These are phyloP conservation scores for Anisogramma anomala DNA, from an alignment of 2,329 filamentous ascomycete species.

Conservation along the genomic window DNA sequence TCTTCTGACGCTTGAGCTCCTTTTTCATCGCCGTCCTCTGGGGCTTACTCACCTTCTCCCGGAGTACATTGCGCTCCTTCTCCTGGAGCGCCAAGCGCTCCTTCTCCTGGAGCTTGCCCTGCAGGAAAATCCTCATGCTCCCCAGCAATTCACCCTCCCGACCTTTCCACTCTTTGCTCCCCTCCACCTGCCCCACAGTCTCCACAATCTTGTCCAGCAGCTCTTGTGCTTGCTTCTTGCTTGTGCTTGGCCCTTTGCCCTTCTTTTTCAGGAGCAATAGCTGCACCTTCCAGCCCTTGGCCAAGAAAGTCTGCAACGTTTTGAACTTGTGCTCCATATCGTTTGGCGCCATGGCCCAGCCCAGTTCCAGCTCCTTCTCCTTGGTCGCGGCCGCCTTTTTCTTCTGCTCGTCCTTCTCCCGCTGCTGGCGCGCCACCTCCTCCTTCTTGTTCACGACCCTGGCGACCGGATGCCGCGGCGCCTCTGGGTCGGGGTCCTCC, in stretches of 20 bases:
- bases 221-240: conserved; percentile 45
- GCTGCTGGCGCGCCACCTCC: conserved; percentile 30
- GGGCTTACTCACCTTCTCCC: no score
- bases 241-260: conserved; percentile 49
- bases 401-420: conserved; percentile 32
- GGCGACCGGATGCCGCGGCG: conserved; percentile 47
- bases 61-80: no score
- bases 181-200: conserved; percentile 21
- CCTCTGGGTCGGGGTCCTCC: conserved; percentile 17
- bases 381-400: conserved; percentile 30
- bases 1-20: no score
- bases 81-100: no score
- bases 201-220: conserved; percentile 42
- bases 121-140: conserved; percentile 27
- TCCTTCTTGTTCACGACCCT: conserved; percentile 52
- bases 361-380: conserved; percentile 73
- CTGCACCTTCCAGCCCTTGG: conserved; percentile 65
- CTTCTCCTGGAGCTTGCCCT: conserved; percentile 22
- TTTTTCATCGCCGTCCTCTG: no score
- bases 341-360: conserved; percentile 71
- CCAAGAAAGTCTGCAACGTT: conserved; percentile 56
- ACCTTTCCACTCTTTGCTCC: conserved; percentile 29
- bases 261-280: conserved; percentile 57
- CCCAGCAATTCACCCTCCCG: conserved; percentile 32
- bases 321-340: conserved; percentile 64